phyloP scores from a whole-genome alignment of 768 basidiomycete genomes.

The Russula sp. region DNA sequence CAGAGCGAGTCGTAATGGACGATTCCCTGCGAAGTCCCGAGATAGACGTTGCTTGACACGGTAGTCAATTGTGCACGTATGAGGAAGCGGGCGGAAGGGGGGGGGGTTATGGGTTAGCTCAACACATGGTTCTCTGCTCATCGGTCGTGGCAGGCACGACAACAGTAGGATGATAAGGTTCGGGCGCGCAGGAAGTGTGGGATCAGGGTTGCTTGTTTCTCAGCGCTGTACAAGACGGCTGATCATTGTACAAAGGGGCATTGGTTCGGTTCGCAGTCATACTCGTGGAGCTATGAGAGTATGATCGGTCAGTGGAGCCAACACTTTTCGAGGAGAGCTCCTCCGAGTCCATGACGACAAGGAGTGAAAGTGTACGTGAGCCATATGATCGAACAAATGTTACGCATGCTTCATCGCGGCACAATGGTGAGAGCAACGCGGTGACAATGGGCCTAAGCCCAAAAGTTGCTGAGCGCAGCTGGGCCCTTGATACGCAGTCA shows the following conservation, averaged over 20 bases:
- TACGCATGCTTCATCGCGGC: constrained; percentile 1
- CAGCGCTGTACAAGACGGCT: not conserved
- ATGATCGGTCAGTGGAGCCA: not conserved
- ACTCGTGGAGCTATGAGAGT: not conserved
- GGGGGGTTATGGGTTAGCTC: not conserved
- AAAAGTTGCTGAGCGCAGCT: not conserved
- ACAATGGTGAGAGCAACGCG: not conserved
- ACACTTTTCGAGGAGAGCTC: not conserved
- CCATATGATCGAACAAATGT: not conserved
- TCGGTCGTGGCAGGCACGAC: not conserved
- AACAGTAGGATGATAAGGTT: constrained; percentile 4
- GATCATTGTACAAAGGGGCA: not conserved
- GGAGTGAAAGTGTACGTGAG: not conserved
- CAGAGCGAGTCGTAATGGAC: not conserved
- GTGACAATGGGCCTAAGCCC: not conserved
- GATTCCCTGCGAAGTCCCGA: not conserved
- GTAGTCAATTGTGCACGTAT: not conserved
- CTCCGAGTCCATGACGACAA: constrained; percentile 6
- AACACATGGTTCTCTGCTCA: not conserved
- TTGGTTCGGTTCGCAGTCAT: constrained; percentile 16
- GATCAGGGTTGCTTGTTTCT: constrained; percentile 4
- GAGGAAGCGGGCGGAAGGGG: not conserved
- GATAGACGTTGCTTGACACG: not conserved
- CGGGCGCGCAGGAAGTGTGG: not conserved
- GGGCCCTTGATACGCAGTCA: constrained; percentile 1